These are phyloP conservation scores for Pythium coloratum DNA, from an alignment of 352 stramenopile genomes.

Conservation along the genomic window DNA sequence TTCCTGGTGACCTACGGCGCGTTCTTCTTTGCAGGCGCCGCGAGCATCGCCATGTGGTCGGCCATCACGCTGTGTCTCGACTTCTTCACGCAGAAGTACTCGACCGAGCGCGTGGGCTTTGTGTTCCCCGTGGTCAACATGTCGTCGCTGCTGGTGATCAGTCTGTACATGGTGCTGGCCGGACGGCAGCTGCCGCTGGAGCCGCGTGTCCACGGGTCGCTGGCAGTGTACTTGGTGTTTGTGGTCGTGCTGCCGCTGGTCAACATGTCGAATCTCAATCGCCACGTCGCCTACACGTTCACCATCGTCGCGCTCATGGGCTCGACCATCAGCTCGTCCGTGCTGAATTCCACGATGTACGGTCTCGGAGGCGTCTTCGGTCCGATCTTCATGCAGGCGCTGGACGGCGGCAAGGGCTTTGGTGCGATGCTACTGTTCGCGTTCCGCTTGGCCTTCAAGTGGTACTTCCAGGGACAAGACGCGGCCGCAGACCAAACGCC, in stretches of 20 bases:
- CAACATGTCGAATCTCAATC: conserved; percentile 56
- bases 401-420: conserved; percentile 79
- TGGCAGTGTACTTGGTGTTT: conserved; percentile 55
- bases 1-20: conserved; percentile 69
- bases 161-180: conserved; percentile 77
- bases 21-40: conserved; percentile 77
- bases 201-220: conserved; percentile 51
- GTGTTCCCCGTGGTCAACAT: conserved; percentile 86
- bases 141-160: conserved; percentile 78
- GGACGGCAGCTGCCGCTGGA: conserved; percentile 64
- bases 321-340: conserved; percentile 61
- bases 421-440: conserved; percentile 71
- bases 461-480: conserved; percentile 31
- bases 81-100: conserved; percentile 67
- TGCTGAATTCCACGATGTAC: conserved; percentile 76
- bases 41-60: conserved; percentile 75
- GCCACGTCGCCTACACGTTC: conserved; percentile 47
- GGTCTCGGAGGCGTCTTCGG: conserved; percentile 79
- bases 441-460: conserved; percentile 61
- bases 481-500: background rate
- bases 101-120: conserved; percentile 65
- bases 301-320: conserved; percentile 64
- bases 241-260: conserved; percentile 55
- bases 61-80: conserved; percentile 76
- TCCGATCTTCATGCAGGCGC: conserved; percentile 71